These are phyloP conservation scores for Aspergillus cavernicola DNA, from an alignment of 495 filamentous ascomycete genomes.

Conservation along the genomic window DNA sequence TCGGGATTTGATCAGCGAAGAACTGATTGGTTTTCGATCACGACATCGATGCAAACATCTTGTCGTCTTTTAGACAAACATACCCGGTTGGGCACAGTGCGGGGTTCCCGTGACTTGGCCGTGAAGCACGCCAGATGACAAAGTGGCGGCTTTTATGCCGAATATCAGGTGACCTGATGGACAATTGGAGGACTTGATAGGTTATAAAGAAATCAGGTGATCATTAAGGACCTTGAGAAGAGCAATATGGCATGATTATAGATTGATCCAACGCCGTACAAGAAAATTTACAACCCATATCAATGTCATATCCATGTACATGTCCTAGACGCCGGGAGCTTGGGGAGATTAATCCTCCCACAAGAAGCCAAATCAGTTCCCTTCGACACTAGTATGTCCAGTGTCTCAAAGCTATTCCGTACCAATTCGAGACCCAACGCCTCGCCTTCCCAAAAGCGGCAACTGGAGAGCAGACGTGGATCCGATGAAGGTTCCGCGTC, in stretches of 20 bases:
- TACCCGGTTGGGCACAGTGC: constrained; percentile 26
- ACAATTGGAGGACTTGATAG: too few species aligned
- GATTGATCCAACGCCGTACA: constrained; percentile 7
- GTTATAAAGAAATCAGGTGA: background rate
- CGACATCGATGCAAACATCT: constrained; percentile 46
- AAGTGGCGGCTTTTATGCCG: constrained; percentile 19
- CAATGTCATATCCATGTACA: constrained; percentile 20
- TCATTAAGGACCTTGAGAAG: background rate
- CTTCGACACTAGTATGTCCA: background rate
- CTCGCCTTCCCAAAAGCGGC: background rate
- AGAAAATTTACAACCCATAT: constrained; percentile 12
- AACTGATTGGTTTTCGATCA: constrained; percentile 45
- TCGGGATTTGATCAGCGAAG: constrained; percentile 40
- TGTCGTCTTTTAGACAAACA: constrained; percentile 28
- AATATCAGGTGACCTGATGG: too few species aligned
- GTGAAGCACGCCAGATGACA: constrained; percentile 2
- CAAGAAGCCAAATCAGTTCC: background rate
- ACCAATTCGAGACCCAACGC: constrained; percentile 6
- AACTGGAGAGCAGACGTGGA: background rate
- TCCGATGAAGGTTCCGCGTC: background rate
- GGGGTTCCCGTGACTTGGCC: constrained; percentile 33
- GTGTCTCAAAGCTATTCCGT: background rate
- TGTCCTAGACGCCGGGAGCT: constrained; percentile 15
- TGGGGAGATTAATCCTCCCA: background rate
- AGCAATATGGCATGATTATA: background rate